Base-by-base conservation (phyloP, 2,329 filamentous ascomycete genomes). In the Diaporthe velutina region DNA sequence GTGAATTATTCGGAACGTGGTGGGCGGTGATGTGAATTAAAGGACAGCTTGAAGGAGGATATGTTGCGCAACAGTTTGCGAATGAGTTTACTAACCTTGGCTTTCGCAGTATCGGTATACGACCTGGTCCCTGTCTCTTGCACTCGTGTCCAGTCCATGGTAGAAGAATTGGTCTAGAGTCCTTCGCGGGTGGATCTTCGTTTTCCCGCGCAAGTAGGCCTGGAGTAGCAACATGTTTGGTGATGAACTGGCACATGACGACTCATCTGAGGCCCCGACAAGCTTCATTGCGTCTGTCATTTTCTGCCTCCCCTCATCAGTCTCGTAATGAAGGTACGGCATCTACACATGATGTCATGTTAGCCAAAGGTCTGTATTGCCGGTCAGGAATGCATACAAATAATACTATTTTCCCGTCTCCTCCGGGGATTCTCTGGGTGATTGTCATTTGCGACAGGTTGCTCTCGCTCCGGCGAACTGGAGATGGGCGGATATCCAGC, bases 111-210 rank as follows among this genome's bases (percentile, higher is more conserved):
- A 92, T 15, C 91, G 86, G 78, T 90, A 92, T 1, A 93, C 90
- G 1, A 93, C 91, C 79, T 93, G 91, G 77, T 93, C 90, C 54
- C 85, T 84, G 77, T 93, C 91, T 57, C 91, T 87, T 12, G 83
- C 86, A 60, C 87, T 84, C 0, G 91, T 93, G 77, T 92, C 88
- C 70, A 90, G 89, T 71, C 90, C 91, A 52, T 91, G 90, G 77
- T 93, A 93, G 79, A 90, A 92, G 80, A 90, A 93, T 73, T 93
- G 91, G 78, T 93, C 91, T 0, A 93, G 82, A 0, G 91, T 93
- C 25, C 91, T 85, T 13, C 91, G 87, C 0, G 91, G 86, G 78
- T 93, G 91, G 3, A 91, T 82, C 7, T 85, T 85, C 17, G 86
- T 87, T 25, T 82, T 81, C 13, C 71, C 73, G n/a, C 54, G 71